Evolutionary conservation across 192 early-diverging fungal genomes (phyloP).

Genomic region (Thoreauomyces humboldtii): DNA sequence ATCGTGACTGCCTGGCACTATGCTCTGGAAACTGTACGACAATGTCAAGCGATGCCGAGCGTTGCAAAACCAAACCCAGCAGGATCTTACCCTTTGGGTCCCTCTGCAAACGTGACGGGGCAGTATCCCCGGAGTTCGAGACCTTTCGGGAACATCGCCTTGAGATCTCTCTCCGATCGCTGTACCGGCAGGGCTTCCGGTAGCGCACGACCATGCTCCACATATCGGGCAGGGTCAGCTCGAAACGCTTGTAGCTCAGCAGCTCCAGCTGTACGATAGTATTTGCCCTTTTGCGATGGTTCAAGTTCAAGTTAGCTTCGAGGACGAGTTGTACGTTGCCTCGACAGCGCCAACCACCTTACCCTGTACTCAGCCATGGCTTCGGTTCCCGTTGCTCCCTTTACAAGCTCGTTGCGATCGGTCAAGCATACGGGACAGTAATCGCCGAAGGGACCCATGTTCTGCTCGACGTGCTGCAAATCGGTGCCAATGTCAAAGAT

Average conservation of each 20-base stretch:
- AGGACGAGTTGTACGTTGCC: no score
- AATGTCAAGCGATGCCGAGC: background rate
- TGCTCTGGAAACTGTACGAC: slow-evolving; percentile 39
- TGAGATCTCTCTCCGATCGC: slow-evolving; percentile 18
- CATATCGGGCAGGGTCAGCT: slow-evolving; percentile 39
- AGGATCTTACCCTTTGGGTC: slow-evolving; percentile 36
- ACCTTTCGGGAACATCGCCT: slow-evolving; percentile 47
- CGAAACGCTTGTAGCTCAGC: slow-evolving; percentile 42
- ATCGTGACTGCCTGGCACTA: slow-evolving; percentile 39
- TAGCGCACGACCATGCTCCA: slow-evolving; percentile 24
- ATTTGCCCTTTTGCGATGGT: slow-evolving; percentile 44
- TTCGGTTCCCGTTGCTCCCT: slow-evolving; percentile 22
- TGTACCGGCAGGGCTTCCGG: slow-evolving; percentile 43
- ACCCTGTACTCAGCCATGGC: slow-evolving; percentile 53
- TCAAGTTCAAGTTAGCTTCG: no score
- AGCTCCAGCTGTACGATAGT: slow-evolving; percentile 36
- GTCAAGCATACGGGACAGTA: slow-evolving; percentile 51
- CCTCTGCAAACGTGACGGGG: slow-evolving; percentile 50
- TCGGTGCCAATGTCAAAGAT: slow-evolving; percentile 41
- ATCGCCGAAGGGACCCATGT: slow-evolving; percentile 42
- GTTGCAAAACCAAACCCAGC: background rate
- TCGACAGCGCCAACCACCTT: no score
- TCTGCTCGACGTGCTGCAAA: slow-evolving; percentile 14
- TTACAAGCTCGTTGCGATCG: slow-evolving; percentile 36
- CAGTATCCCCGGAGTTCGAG: slow-evolving; percentile 60